Base-by-base conservation (phyloP, 1,284 basidiomycete genomes). In the Cryptococcus neoformans region DNA sequence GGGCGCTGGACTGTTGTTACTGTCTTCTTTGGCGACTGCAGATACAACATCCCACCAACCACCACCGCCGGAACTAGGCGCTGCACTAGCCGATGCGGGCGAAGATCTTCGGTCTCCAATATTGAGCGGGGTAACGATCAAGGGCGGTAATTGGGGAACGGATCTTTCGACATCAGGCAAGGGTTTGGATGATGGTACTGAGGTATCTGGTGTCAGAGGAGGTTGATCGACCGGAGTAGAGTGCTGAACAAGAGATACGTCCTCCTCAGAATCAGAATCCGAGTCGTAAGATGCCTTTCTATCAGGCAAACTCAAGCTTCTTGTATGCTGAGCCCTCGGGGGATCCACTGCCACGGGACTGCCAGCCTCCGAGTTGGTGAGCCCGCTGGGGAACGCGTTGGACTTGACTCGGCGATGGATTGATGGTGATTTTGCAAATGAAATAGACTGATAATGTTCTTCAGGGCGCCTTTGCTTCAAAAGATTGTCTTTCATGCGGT, bases 21-120 rank as follows among this genome's bases (percentile, higher is more conserved):
- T 11, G 14, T 35, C 49, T 21, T 39, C 36, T 2, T 17, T n/a
- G 3, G 63, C 57, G 9, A 70, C 62, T 6, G 67, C 68, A 1
- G 69, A 72, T 6, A 73, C 63, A 3, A 73, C 63, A 60, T 73
- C 69, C 69, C 69, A 71, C 69, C 69, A 70, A 1, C 69, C 71
- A 6, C 62, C 60, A 5, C 54, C 52, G 21, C 47, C n/a, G 28
- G 48, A 42, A 28, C 28, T 28, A 14, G 37, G 21, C 9, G 10
- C 8, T 39, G 51, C 37, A 9, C 42, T 44, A 6, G 53, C 52
- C 42, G 57, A 57, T 10, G 56, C 28, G 3, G 53, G 14, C 7
- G 52, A 53, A 40, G 16, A 48, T 6, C 45, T 49, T 34, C 44
- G 34, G 39, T 55, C 59, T 14, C 59, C 54, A 42, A 53, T 44